Percentiles rank a stretch among this genome's conserved stretches.
phyloP scores from a whole-genome alignment of 345 rosid species.

The Citrus mangshanensis region DNA sequence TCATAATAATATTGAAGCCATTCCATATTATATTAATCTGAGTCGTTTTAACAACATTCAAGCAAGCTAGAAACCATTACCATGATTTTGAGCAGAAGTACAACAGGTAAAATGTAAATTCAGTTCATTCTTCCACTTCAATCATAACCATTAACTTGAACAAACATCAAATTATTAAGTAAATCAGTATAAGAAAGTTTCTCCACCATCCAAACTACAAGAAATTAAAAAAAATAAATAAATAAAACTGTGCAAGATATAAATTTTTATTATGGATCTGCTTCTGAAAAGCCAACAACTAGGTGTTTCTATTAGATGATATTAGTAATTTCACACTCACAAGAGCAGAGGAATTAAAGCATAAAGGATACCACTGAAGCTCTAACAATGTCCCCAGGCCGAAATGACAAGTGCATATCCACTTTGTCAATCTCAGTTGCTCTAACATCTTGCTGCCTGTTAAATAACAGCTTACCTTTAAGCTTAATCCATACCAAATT shows the following conservation, averaged over 20 bases:
- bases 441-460: constrained; percentile 95
- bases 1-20: background rate
- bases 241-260: background rate
- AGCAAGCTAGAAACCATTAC: background rate
- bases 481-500: background rate
- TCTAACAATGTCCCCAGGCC: constrained; percentile 81
- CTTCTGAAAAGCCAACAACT: background rate
- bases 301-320: background rate
- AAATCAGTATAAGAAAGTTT: background rate
- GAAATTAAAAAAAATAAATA: background rate
- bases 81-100: background rate
- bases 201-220: background rate
- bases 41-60: background rate
- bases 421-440: constrained; percentile 92
- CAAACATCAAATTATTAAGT: background rate
- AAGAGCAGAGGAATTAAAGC: constrained; percentile 5
- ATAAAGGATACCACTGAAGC: constrained; percentile 85
- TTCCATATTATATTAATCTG: background rate
- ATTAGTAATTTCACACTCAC: background rate
- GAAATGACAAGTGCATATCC: constrained; percentile 78
- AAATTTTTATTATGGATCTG: background rate
- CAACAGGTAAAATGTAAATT: background rate
- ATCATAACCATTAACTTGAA: background rate
- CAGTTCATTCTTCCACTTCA: background rate
- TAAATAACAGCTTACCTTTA: constrained; percentile 3